These are phyloP conservation scores for Spinellus fusiger DNA, from an alignment of 192 early-diverging fungal genomes.

Conservation along the genomic window DNA sequence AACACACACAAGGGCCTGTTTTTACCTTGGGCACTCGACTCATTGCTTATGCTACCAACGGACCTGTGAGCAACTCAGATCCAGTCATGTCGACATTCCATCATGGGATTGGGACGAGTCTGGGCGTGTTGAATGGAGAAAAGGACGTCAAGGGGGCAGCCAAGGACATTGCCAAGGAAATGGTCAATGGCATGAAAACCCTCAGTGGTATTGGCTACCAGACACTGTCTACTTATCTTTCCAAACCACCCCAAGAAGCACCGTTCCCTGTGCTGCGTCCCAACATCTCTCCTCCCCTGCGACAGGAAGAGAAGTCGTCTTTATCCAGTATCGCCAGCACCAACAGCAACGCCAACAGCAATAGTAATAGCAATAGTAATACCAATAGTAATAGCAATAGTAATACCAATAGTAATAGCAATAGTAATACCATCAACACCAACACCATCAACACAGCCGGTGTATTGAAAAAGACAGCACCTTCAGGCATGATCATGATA, in stretches of 20 bases:
- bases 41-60: slow-evolving; percentile 65
- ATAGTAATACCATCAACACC: not conserved
- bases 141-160: slow-evolving; percentile 52
- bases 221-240: slow-evolving; percentile 60
- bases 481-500: slow-evolving; percentile 39
- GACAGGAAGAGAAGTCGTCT: no score
- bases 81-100: not conserved
- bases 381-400: not conserved
- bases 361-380: not conserved
- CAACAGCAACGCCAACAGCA: not conserved
- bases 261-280: slow-evolving; percentile 3
- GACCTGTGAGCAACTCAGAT: slow-evolving; percentile 25
- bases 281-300: not conserved
- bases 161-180: slow-evolving; percentile 73
- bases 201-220: slow-evolving; percentile 62
- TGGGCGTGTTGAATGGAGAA: slow-evolving; percentile 25
- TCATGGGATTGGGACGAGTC: slow-evolving; percentile 16
- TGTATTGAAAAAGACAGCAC: slow-evolving; percentile 3
- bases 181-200: slow-evolving; percentile 69
- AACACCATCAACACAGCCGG: not conserved
- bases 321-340: no score
- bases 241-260: slow-evolving; percentile 22
- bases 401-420: not conserved
- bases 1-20: slow-evolving; percentile 24
- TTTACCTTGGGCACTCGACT: slow-evolving; percentile 62